phyloP scores from a whole-genome alignment of 2,329 filamentous ascomycete species.

The Sphaerulina populicola region DNA sequence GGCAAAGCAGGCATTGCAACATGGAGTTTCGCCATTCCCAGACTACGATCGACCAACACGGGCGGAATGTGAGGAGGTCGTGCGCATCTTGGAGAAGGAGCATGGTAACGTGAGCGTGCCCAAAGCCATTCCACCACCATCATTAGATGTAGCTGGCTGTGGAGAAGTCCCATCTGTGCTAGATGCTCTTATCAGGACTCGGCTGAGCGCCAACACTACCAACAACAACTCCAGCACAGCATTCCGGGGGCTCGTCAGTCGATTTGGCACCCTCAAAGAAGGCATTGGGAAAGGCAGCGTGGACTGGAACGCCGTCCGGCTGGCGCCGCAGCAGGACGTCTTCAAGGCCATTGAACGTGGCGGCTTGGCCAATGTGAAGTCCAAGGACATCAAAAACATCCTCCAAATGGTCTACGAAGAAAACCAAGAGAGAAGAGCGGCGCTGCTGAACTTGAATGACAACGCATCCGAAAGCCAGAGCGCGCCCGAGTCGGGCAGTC shows the following conservation, averaged over 20 bases:
- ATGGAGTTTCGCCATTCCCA: slow-evolving; percentile 57
- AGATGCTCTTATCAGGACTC: slow-evolving; percentile 55
- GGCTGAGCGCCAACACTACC: slow-evolving; percentile 54
- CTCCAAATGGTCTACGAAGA: slow-evolving; percentile 64
- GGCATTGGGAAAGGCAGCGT: slow-evolving; percentile 63
- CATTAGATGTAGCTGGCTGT: slow-evolving; percentile 61
- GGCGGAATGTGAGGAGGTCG: slow-evolving; percentile 62
- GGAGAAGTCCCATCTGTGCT: slow-evolving; percentile 58
- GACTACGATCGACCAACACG: slow-evolving; percentile 56
- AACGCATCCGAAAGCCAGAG: slow-evolving; percentile 37
- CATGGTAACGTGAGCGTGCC: slow-evolving; percentile 61
- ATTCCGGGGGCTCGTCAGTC: slow-evolving; percentile 55
- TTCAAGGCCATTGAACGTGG: slow-evolving; percentile 60
- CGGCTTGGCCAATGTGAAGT: slow-evolving; percentile 63
- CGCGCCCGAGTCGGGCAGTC: slow-evolving; percentile 41
- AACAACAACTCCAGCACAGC: slow-evolving; percentile 56
- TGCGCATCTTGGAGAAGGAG: slow-evolving; percentile 53
- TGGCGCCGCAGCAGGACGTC: slow-evolving; percentile 52
- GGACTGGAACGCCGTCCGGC: slow-evolving; percentile 63
- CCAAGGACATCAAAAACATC: slow-evolving; percentile 63
- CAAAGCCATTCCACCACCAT: slow-evolving; percentile 59
- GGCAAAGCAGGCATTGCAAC: slow-evolving; percentile 40
- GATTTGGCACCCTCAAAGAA: slow-evolving; percentile 54
- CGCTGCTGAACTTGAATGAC: slow-evolving; percentile 37
- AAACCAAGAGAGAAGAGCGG: slow-evolving; percentile 51